These are phyloP conservation scores for Macrophomina phaseolina DNA, from an alignment of 2,329 filamentous ascomycete species.

Conservation along the genomic window DNA sequence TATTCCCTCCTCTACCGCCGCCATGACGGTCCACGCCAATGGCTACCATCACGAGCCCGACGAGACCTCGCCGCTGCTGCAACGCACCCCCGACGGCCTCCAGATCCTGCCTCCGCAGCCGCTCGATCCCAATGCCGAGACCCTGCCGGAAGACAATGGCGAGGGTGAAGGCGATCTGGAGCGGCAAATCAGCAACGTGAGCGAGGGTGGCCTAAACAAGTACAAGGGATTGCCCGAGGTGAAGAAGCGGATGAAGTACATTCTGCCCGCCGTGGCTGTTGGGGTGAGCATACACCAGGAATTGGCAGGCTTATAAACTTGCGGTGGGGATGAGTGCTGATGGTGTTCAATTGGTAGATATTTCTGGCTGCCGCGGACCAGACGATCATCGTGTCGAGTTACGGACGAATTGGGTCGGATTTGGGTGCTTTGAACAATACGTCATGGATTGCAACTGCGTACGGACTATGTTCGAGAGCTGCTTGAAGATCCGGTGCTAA, in stretches of 20 bases:
- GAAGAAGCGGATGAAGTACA: slow-evolving; percentile 59
- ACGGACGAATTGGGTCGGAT: slow-evolving; percentile 77
- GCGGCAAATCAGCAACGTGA: slow-evolving; percentile 41
- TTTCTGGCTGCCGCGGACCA: slow-evolving; percentile 77
- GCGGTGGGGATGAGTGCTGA: not conserved
- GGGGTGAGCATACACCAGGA: slow-evolving; percentile 55
- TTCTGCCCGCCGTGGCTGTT: slow-evolving; percentile 66
- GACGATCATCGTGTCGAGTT: slow-evolving; percentile 78
- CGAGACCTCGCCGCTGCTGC: slow-evolving; percentile 55
- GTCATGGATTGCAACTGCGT: slow-evolving; percentile 73
- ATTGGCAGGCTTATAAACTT: not conserved
- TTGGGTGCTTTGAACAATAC: slow-evolving; percentile 75
- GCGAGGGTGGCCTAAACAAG: slow-evolving; percentile 34
- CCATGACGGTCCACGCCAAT: slow-evolving; percentile 29
- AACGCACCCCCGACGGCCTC: slow-evolving; percentile 21
- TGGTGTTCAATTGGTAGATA: slow-evolving; percentile 53
- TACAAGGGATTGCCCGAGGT: slow-evolving; percentile 56
- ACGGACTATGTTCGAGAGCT: not conserved
- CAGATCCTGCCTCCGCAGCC: slow-evolving; percentile 28
- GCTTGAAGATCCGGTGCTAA: slow-evolving; percentile 1
- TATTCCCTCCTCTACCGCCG: not conserved
- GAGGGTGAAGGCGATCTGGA: slow-evolving; percentile 41
- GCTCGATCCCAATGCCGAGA: slow-evolving; percentile 36
- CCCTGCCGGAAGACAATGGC: slow-evolving; percentile 36
- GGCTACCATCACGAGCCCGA: slow-evolving; percentile 50